Conservation (phyloP, 176 grass and related monocot species). For the Themeda triandra region DNA sequence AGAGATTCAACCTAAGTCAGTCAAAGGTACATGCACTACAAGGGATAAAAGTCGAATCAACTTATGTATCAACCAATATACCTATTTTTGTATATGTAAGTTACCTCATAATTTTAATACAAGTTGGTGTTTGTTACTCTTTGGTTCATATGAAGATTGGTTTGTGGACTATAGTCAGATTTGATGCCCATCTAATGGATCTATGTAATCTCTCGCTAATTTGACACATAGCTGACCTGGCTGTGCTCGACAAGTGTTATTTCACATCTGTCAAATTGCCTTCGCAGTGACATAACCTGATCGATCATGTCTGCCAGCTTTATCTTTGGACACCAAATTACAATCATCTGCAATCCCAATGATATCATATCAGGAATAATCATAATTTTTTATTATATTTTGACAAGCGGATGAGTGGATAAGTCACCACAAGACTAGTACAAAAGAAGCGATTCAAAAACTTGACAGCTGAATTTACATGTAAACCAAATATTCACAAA, state of each 20-base stretch:
- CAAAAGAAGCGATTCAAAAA: no score
- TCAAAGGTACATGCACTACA: neutral
- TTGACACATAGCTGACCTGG: no score
- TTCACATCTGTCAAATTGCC: constrained; percentile 52
- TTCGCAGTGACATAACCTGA: neutral
- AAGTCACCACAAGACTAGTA: no score
- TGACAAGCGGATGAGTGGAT: no score
- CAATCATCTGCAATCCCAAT: constrained; percentile 39
- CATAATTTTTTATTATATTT: no score
- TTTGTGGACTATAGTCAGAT: neutral
- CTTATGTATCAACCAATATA: neutral
- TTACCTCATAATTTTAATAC: neutral
- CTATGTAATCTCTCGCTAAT: no score
- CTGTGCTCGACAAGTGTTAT: constrained; percentile 34
- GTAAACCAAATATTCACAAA: no score
- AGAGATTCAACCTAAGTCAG: neutral
- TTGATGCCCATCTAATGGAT: neutral
- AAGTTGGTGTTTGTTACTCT: neutral
- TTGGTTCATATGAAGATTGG: neutral
- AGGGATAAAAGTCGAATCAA: neutral
- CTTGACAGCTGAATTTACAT: no score
- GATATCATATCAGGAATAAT: neutral
- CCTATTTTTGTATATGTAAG: neutral
- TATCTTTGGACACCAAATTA: constrained; percentile 42
- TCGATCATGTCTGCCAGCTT: constrained; percentile 16